These are phyloP conservation scores for Phytophthora ohioensis DNA, from an alignment of 352 stramenopile genomes.

Conservation along the genomic window DNA sequence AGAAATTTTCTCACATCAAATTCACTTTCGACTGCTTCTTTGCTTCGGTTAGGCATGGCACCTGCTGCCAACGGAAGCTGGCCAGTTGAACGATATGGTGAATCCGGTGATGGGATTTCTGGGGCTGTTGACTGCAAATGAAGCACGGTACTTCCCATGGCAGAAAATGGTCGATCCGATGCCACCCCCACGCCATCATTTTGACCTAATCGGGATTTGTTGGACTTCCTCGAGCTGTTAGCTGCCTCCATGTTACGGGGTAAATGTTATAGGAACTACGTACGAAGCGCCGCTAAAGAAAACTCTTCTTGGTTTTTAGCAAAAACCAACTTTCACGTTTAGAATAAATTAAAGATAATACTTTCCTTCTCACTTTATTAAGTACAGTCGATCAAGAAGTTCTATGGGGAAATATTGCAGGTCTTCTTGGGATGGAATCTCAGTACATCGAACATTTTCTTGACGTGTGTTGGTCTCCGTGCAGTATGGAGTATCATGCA, in stretches of 20 bases:
- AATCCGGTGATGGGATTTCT: slow-evolving; percentile 2
- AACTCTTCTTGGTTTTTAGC: too few relatives aligned
- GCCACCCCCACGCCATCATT: not conserved
- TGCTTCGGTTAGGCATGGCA: not conserved
- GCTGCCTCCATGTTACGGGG: slow-evolving; percentile 17
- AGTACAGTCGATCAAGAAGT: too few relatives aligned
- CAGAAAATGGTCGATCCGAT: slow-evolving; percentile 46
- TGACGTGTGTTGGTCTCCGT: too few relatives aligned
- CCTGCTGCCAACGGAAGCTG: slow-evolving; percentile 16
- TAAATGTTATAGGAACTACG: too few relatives aligned
- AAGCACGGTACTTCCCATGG: slow-evolving; percentile 35
- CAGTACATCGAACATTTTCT: too few relatives aligned
- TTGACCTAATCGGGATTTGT: not conserved
- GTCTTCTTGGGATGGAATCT: too few relatives aligned
- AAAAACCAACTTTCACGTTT: too few relatives aligned
- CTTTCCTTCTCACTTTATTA: too few relatives aligned
- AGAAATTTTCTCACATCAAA: slow-evolving; percentile 78
- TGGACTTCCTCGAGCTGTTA: slow-evolving; percentile 4
- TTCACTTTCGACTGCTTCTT: slow-evolving; percentile 27
- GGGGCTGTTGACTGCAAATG: slow-evolving; percentile 20
- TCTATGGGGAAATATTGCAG: too few relatives aligned
- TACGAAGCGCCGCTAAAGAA: too few relatives aligned
- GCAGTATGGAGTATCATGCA: too few relatives aligned
- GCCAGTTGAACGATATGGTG: slow-evolving; percentile 12
- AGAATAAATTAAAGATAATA: too few relatives aligned